Evolutionary conservation across 2,329 filamentous ascomycete genomes (phyloP).

Genomic region (Blastomyces emzantsi): DNA sequence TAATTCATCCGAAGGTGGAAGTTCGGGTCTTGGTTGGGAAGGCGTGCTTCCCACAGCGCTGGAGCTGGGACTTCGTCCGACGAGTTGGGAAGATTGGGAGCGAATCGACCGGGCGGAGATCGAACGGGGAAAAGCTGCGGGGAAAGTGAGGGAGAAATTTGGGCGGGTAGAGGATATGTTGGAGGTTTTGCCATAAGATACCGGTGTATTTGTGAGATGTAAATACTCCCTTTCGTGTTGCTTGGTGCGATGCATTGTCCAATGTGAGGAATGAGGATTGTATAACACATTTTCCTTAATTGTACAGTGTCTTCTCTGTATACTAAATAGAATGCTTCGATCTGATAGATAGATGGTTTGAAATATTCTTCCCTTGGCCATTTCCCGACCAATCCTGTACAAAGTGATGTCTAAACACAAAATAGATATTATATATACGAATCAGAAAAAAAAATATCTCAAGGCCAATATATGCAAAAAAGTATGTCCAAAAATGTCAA

Average conservation of each 20-base stretch:
- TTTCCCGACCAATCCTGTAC: neutral
- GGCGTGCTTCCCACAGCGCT: slow-evolving; percentile 56
- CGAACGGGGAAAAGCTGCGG: slow-evolving; percentile 53
- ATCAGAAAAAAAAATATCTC: neutral
- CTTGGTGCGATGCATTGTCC: neutral
- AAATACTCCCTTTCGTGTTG: neutral
- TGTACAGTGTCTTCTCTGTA: neutral
- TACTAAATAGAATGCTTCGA: neutral
- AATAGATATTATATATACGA: neutral
- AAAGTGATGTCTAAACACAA: neutral
- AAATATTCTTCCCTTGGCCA: neutral
- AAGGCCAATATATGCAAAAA: neutral
- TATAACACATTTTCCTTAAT: neutral
- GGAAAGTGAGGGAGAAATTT: slow-evolving; percentile 70
- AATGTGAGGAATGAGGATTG: neutral
- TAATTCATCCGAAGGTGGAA: slow-evolving; percentile 31
- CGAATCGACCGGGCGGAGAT: slow-evolving; percentile 73
- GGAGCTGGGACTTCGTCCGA: slow-evolving; percentile 48
- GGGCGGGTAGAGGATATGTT: slow-evolving; percentile 51
- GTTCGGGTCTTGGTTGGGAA: slow-evolving; percentile 60
- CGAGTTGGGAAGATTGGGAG: slow-evolving; percentile 80
- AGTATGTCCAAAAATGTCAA: slow-evolving; percentile 3
- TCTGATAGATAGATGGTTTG: neutral
- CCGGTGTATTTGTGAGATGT: neutral
- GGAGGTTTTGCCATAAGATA: slow-evolving; percentile 27